Base-by-base conservation (phyloP, 306 rosid species). In the Cyamopsis tetragonoloba region DNA sequence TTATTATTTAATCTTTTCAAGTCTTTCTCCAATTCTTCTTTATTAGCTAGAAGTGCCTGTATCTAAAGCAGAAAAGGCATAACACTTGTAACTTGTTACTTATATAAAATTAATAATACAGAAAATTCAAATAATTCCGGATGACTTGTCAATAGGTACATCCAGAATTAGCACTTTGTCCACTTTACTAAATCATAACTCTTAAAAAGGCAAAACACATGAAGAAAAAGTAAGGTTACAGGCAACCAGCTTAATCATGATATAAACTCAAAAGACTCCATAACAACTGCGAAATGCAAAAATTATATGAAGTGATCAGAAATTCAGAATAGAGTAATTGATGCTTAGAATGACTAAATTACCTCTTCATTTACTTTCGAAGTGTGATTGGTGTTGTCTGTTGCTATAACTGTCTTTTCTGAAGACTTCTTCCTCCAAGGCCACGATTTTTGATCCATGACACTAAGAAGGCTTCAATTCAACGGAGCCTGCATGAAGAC, bases 381-480 rank as follows among this genome's bases (percentile, higher is more conserved):
- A 77, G 77, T 12, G 48, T 26, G 69, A 53, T 73, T 74, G 34
- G 56, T 39, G 39, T 76, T 81, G 41, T 91, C 96, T 19, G 68
- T 49, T 3, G 82, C 57, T 68, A 73, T 13, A 68, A 44, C 50
- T 17, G 72, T 59, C 80, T 88, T 91, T 81, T 88, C 97, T 3
- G 87, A 72, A 41, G 96, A 83, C 62, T 84, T 91, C 81, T 88
- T 91, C 80, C 70, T 91, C 97, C 97, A 86, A 61, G 68, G 86
- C 96, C 97, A 91, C 4, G 89, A 3, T 76, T 86, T 88, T 31
- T 77, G 81, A 76, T 91, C 97, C 97, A 91, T 91, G 59, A 60
- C 66, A 43, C 70, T 70, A 43, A 53, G 55, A 39, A 64, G 34
- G 34, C 70, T 77, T 62, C 56, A 72, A 68, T 28, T 1, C 15